Conservation (phyloP, 2,329 filamentous ascomycete genomes). For the Whalleya microplaca region DNA sequence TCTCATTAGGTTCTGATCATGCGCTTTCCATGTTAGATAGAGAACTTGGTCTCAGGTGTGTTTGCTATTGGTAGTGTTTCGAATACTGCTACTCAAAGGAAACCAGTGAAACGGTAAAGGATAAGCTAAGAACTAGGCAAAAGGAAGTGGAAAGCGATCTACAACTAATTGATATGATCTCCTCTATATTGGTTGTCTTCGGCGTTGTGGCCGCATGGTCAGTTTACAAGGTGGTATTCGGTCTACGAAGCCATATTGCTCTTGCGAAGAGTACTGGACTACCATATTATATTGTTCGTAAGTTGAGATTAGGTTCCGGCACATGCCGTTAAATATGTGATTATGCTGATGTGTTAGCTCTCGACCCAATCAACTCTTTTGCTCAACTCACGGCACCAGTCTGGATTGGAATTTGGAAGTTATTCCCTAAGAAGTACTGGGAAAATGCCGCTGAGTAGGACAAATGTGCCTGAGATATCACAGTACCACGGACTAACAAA, state of each 20-base stretch:
- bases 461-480: conserved; percentile 28
- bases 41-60: background rate
- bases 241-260: conserved; percentile 50
- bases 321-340: background rate
- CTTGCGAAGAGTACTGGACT: conserved; percentile 56
- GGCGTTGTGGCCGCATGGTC: background rate
- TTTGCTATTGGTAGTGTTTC: background rate
- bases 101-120: background rate
- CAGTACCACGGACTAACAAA: conserved; percentile 44
- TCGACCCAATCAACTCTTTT: background rate
- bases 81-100: background rate
- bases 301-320: conserved; percentile 32
- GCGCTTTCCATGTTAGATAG: background rate
- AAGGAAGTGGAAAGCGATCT: background rate
- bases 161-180: background rate
- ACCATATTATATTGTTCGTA: conserved; percentile 58
- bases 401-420: conserved; percentile 59
- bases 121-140: background rate
- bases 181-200: background rate
- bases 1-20: background rate
- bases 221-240: conserved; percentile 29
- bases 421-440: conserved; percentile 58
- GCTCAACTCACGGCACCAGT: conserved; percentile 31
- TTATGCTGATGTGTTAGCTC: background rate
- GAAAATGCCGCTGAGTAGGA: conserved; percentile 64